Base-by-base conservation (phyloP, 2,329 filamentous ascomycete genomes). In the Diplodia intermedia region DNA sequence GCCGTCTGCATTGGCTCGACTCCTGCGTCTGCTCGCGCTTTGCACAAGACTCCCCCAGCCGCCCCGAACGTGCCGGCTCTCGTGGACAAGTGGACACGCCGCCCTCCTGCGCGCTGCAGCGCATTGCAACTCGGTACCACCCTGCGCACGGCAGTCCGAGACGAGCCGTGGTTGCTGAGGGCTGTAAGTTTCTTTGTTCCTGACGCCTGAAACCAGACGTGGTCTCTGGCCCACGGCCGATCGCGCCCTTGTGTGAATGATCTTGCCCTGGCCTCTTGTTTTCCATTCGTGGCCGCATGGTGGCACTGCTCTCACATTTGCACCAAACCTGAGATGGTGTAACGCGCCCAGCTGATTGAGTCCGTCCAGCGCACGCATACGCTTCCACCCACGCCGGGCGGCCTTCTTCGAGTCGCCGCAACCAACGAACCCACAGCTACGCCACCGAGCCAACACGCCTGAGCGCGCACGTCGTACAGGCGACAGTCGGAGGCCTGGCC, bases 131-230 rank as follows among this genome's bases (percentile, higher is more conserved):
- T 47, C 47, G 23, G 55, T 62, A 56, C 56, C 56, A 52, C 66
- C 56, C 49, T 40, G 54, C 66, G 26, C 40, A 62, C 57, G 66
- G 66, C 66, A 68, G 36, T 56, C 66, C 66, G 66, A 68, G 66
- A 68, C 66, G 57, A 57, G 36, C 60, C 60, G 66, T 63, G 50
- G 57, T 47, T 50, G 66, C 50, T 66, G 65, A 55, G 57, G 66
- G 61, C 52, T 68, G 66, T 68, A 57, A 68, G 66, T 68, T 62
- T 68, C 66, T 68, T 68, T 68, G 66, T 68, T 53, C 66, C 52
- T 55, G 52, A 36, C 54, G 50, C 52, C 66, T 68, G 66, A 68
- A 68, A 68, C 66, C 57, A 68, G 66, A 65, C 50, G 43, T 63
- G 49, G n/a, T 49, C 56, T 56, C 56, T 62, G 47, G 47, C 66